A percentile compares a stretch with the other conserved stretches of the same genome.
These are phyloP conservation scores for Marasmius tenuissimus DNA, from an alignment of 1,284 basidiomycete species.

Conservation along the genomic window DNA sequence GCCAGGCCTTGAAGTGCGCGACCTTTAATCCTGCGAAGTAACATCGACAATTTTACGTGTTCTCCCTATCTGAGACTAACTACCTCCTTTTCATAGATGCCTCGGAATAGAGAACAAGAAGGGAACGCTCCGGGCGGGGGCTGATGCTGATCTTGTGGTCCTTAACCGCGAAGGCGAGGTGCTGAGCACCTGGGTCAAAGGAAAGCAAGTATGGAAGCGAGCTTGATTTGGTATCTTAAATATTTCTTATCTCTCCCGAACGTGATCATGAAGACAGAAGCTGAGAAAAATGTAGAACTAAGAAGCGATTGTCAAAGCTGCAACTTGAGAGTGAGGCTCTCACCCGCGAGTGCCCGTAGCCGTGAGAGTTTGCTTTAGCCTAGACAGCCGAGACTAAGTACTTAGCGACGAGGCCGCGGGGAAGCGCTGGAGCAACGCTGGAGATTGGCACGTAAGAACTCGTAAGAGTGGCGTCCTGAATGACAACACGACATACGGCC, in stretches of 20 bases:
- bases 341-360: no score
- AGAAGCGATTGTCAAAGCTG: no score
- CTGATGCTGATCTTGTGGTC: conserved; percentile 82
- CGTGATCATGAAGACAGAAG: no score
- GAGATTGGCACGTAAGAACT: no score
- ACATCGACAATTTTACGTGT: conserved; percentile 18
- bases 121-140: conserved; percentile 77
- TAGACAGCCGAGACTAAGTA: no score
- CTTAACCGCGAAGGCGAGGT: conserved; percentile 70
- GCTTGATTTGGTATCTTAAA: not conserved
- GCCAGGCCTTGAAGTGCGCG: conserved; percentile 83
- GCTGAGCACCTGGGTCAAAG: conserved; percentile 79
- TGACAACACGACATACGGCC: no score
- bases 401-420: no score
- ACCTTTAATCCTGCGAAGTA: conserved; percentile 81
- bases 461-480: no score
- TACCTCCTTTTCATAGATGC: conserved; percentile 42
- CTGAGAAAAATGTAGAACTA: no score
- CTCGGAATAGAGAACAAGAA: conserved; percentile 78
- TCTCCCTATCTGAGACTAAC: conserved; percentile 1
- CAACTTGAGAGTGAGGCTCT: no score
- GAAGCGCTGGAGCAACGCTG: no score
- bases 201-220: conserved; percentile 65
- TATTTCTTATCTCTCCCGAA: not conserved
- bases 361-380: no score